Base-by-base conservation (phyloP, 2,329 filamentous ascomycete species). In the Neonectria faginata region DNA sequence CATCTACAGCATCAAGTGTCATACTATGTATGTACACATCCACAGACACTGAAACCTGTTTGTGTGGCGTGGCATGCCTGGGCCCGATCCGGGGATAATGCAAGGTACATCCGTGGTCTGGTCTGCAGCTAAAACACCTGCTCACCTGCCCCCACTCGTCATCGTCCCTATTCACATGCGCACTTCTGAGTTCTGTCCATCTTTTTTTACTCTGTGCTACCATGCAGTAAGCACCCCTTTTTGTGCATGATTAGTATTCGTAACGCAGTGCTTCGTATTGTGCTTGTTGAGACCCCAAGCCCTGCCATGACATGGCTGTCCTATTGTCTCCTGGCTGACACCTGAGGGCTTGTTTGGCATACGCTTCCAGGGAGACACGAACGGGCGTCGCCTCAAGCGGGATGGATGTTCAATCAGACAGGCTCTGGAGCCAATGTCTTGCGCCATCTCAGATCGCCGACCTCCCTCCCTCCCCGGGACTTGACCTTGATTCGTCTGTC, bases 381-480 rank as follows among this genome's bases (percentile, higher is more conserved):
- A 36, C 16, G 45, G 45, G 25, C 45, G 25, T 48, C 39, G 68
- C 70, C 54, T 62, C 66, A 42, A 63, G 44, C 55, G 60, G 50
- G 42, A 8, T 42, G 41, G 47, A 22, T 22, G 22, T 22, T 48
- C 11, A 33, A 29, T 47, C 62, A 66, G 62, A 68, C 52, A 68
- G 66, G 64, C 60, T 51, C 65, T 58, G 58, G 31, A 53, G 41
- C 53, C 53, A 45, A 52, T 66, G 65, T 70, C 60, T 67, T 60
- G 18, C 51, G 51, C 31, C 41, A 54, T 65, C 55, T 39, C 45
- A 69, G 48, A 69, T 67, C 45, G 29, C 45, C 16, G 33, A 47
- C 36, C 63, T 64, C 54, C 60, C 54, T 66, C 39, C 12, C 22
- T n/a, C 20, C 4, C n/a, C 31, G 42, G 25, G 44, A 52, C 22